Evolutionary conservation across 306 rosid species (phyloP).

Genomic region (Pueraria montana): DNA sequence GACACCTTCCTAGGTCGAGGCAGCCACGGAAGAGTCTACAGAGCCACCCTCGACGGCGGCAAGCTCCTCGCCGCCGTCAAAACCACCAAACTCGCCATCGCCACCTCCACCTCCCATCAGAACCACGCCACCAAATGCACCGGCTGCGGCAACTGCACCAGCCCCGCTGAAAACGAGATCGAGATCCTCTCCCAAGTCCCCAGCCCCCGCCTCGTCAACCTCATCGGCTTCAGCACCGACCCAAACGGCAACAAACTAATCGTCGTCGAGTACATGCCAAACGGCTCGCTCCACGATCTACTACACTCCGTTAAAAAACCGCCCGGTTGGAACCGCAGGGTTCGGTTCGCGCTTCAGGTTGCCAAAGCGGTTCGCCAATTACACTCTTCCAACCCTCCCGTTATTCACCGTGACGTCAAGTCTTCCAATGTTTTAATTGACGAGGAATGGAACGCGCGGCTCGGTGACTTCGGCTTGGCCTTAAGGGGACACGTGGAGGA

Average conservation of each 20-base stretch:
- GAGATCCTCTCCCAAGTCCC: constrained; percentile 82
- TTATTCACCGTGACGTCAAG: constrained; percentile 87
- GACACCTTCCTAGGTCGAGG: constrained; percentile 81
- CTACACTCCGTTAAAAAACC: constrained; percentile 61
- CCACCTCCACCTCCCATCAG: not conserved
- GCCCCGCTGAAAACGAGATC: constrained; percentile 87
- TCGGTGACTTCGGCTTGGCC: constrained; percentile 88
- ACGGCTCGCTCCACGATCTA: constrained; percentile 84
- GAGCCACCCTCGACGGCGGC: constrained; percentile 71
- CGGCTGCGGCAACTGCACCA: constrained; percentile 59
- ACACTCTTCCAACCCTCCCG: constrained; percentile 84
- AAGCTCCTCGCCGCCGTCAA: constrained; percentile 82
- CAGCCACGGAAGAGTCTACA: constrained; percentile 87
- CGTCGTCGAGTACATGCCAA: constrained; percentile 90
- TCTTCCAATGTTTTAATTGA: constrained; percentile 87
- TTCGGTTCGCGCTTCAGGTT: constrained; percentile 69
- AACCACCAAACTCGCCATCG: constrained; percentile 45
- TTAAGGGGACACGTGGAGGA: constrained; percentile 92
- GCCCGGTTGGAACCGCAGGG: constrained; percentile 76
- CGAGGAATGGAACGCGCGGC: constrained; percentile 64
- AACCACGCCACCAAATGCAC: constrained; percentile 37
- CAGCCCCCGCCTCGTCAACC: constrained; percentile 74
- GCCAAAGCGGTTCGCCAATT: constrained; percentile 74
- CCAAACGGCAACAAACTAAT: constrained; percentile 54
- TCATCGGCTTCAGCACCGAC: constrained; percentile 74